Conservation (phyloP, 2,329 filamentous ascomycete genomes). For the Gremmenia infestans region DNA sequence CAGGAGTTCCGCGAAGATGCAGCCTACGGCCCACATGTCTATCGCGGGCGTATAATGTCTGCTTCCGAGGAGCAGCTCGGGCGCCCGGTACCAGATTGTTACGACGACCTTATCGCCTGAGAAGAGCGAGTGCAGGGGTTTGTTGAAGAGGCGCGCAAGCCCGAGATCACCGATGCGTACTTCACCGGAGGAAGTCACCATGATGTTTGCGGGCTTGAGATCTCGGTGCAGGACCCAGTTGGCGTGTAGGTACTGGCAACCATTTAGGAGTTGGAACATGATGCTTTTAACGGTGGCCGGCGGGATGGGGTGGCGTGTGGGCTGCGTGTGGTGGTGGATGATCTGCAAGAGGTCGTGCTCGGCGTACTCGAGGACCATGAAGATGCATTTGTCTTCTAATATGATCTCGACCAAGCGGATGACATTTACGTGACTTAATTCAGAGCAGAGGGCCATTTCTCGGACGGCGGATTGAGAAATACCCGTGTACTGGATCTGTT, state of each 20-base stretch:
- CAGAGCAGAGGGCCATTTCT: conserved; percentile 95
- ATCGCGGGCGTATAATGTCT: conserved; percentile 97
- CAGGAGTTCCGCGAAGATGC: conserved; percentile 93
- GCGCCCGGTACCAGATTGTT: conserved; percentile 97
- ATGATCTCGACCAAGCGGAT: conserved; percentile 93
- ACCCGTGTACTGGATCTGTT: conserved; percentile 89
- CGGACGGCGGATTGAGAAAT: conserved; percentile 96
- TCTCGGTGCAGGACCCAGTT: conserved; percentile 98
- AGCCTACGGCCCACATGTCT: conserved; percentile 96
- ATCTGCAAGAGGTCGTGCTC: conserved; percentile 97
- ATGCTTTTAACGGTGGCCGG: conserved; percentile 87
- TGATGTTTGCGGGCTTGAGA: conserved; percentile 96
- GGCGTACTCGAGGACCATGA: conserved; percentile 98
- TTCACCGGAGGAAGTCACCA: conserved; percentile 85
- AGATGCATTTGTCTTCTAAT: conserved; percentile 97
- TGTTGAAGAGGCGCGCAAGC: conserved; percentile 86
- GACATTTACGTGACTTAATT: conserved; percentile 82
- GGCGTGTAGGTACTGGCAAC: conserved; percentile 87
- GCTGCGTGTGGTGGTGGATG: conserved; percentile 91
- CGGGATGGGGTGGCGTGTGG: conserved; percentile 81
- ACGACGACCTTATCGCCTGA: conserved; percentile 97
- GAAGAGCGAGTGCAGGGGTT: conserved; percentile 86
- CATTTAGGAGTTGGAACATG: conserved; percentile 92
- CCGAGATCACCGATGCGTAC: conserved; percentile 95
- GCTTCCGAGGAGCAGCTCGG: conserved; percentile 84